Evolutionary conservation across 495 filamentous ascomycete species (phyloP).

Genomic region (Penicillium nucicola): DNA sequence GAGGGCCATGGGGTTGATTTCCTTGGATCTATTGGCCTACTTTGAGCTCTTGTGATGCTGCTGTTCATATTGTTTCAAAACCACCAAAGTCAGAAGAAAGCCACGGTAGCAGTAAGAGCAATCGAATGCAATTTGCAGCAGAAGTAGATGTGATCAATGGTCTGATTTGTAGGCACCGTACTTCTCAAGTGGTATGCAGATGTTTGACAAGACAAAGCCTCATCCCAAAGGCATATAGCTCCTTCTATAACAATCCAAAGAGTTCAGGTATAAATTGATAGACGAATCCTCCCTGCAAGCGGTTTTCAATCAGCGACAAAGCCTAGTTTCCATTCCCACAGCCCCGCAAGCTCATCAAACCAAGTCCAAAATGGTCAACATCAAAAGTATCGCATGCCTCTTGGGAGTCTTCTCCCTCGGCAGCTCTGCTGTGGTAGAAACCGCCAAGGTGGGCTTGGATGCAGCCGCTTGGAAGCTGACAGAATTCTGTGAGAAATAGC

Average conservation of each 20-base stretch:
- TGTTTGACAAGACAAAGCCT: not conserved
- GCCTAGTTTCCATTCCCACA: not conserved
- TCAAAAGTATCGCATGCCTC: conserved; percentile 5
- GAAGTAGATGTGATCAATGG: not conserved
- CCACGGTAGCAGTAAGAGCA: not conserved
- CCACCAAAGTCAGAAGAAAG: not conserved
- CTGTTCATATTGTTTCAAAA: conserved; percentile 1
- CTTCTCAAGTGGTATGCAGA: not conserved
- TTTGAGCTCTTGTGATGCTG: not conserved
- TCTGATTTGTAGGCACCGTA: not conserved
- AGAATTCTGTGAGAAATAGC: conserved; percentile 11
- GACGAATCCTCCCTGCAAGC: not conserved
- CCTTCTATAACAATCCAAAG: not conserved
- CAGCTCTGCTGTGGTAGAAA: conserved; percentile 7
- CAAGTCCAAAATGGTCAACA: conserved; percentile 10
- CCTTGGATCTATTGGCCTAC: not conserved
- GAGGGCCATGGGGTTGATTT: not conserved
- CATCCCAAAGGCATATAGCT: not conserved
- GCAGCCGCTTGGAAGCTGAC: not conserved
- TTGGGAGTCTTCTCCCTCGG: conserved; percentile 14
- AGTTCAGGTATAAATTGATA: not conserved
- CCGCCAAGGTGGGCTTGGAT: not conserved
- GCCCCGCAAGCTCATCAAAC: not conserved
- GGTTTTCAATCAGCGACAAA: not conserved
- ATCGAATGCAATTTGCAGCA: conserved; percentile 1